Conservation (phyloP, 1,284 basidiomycete genomes). For the Vanrija humicola region DNA sequence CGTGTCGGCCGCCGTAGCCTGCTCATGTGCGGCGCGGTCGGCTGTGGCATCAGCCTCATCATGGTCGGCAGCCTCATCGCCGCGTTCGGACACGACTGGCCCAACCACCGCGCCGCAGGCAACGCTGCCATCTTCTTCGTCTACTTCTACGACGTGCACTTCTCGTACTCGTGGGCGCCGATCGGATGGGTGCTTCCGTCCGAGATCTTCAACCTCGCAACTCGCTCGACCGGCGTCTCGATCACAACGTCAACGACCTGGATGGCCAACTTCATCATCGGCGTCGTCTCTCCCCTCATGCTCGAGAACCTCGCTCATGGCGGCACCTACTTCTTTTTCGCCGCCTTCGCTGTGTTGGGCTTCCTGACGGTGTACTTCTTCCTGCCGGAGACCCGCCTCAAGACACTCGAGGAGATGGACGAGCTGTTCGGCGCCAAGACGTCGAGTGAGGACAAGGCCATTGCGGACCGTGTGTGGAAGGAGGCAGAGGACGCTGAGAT, state of each 20-base stretch:
- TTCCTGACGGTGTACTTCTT: conserved; percentile 13
- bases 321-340: conserved; percentile 23
- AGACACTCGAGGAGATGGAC: conserved; percentile 77
- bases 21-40: conserved; percentile 23
- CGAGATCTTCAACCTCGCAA: conserved; percentile 23
- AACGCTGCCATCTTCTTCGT: conserved; percentile 18
- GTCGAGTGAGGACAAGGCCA: not conserved
- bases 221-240: conserved; percentile 14
- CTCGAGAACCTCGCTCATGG: conserved; percentile 14
- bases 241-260: conserved; percentile 17
- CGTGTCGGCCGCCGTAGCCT: conserved; percentile 34
- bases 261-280: conserved; percentile 24
- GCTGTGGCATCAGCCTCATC: conserved; percentile 52
- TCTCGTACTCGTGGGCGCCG: conserved; percentile 23
- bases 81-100: conserved; percentile 14
- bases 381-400: conserved; percentile 10
- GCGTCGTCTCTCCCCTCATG: conserved; percentile 20
- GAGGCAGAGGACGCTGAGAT: conserved; percentile 1
- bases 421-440: conserved; percentile 61
- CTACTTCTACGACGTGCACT: conserved; percentile 25
- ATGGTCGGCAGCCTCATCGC: conserved; percentile 55
- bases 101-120: conserved; percentile 19
- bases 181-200: conserved; percentile 23
- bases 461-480: not conserved
- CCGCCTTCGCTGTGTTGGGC: conserved; percentile 13